Conservation (phyloP, 805 yeast species). For the Zygosaccharomyces siamensis region DNA sequence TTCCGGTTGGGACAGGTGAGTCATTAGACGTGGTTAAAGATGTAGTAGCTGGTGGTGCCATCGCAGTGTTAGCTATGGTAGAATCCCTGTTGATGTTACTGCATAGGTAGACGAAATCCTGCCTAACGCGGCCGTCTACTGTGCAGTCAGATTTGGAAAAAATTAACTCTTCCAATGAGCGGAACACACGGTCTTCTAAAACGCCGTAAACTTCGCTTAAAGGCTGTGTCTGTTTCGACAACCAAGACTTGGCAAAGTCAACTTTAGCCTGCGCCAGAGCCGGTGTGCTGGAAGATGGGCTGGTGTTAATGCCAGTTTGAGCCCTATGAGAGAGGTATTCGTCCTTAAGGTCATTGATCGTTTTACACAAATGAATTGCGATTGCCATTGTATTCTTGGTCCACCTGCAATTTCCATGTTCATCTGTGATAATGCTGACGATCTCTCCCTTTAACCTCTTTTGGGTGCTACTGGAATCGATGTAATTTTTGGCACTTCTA, state of each 20-base stretch:
- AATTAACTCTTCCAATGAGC: conserved; percentile 41
- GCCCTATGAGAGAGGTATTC: conserved; percentile 16
- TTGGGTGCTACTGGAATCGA: conserved; percentile 37
- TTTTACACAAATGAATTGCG: conserved; percentile 47
- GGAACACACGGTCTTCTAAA: conserved; percentile 63
- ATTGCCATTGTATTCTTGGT: conserved; percentile 72
- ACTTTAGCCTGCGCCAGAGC: conserved; percentile 28
- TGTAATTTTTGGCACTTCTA: conserved; percentile 34
- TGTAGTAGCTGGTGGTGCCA: conserved; percentile 3
- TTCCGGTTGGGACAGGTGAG: conserved; percentile 5
- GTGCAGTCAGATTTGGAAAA: conserved; percentile 32
- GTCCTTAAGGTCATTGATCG: conserved; percentile 28
- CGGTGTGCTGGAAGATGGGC: conserved; percentile 18
- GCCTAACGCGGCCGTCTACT: conserved; percentile 32
- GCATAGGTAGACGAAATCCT: conserved; percentile 32
- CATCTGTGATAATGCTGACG: conserved; percentile 74
- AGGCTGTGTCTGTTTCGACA: conserved; percentile 82
- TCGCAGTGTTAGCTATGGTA: conserved; percentile 6
- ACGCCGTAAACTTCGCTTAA: conserved; percentile 68
- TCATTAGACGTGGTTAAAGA: not conserved
- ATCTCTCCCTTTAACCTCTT: conserved; percentile 61
- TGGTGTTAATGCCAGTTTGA: not conserved
- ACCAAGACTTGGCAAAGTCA: conserved; percentile 70
- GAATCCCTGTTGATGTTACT: conserved; percentile 14
- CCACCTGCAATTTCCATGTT: conserved; percentile 86